Conservation (phyloP, 208 protist species). For the Vickermania spadyakhi region DNA sequence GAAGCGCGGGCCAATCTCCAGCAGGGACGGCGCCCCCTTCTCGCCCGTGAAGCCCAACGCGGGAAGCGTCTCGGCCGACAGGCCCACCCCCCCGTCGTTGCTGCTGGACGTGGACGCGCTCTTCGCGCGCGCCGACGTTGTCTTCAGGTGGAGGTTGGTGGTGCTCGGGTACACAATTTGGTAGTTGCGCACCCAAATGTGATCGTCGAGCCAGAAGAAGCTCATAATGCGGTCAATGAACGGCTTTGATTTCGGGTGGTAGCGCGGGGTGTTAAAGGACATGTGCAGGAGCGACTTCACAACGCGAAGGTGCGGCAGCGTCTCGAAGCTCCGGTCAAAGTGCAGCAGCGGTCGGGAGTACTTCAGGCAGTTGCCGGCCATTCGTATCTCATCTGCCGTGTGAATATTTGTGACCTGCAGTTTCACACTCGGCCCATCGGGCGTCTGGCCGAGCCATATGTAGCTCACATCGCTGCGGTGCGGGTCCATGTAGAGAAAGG, state of each 20-base stretch:
- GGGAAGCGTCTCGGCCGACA: conserved; percentile 17
- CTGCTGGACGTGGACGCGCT: not conserved
- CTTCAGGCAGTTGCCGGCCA: conserved; percentile 98
- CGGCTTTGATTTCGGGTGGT: conserved; percentile 96
- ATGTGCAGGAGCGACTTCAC: conserved; percentile 95
- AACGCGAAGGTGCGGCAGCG: conserved; percentile 81
- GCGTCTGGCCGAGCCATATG: conserved; percentile 91
- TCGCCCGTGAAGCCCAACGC: not conserved
- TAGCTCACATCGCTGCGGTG: conserved; percentile 88
- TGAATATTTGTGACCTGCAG: conserved; percentile 94
- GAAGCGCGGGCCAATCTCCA: conserved; percentile 98
- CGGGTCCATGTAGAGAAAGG: conserved; percentile 89
- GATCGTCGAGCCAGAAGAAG: conserved; percentile 95
- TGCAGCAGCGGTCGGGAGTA: conserved; percentile 94
- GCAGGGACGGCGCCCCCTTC: conserved; percentile 30
- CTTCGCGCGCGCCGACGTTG: not conserved
- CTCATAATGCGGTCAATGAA: conserved; percentile 97
- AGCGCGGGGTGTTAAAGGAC: conserved; percentile 93
- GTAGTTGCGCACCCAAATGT: conserved; percentile 99
- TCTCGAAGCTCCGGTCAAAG: conserved; percentile 96
- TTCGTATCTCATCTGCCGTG: conserved; percentile 96
- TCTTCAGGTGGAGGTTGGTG: not conserved
- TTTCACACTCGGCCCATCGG: conserved; percentile 92
- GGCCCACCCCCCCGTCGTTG: too few species aligned
- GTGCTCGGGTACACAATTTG: conserved; percentile 78